phyloP scores from a whole-genome alignment of 441 rosid species.

The Flueggea neowawraea region DNA sequence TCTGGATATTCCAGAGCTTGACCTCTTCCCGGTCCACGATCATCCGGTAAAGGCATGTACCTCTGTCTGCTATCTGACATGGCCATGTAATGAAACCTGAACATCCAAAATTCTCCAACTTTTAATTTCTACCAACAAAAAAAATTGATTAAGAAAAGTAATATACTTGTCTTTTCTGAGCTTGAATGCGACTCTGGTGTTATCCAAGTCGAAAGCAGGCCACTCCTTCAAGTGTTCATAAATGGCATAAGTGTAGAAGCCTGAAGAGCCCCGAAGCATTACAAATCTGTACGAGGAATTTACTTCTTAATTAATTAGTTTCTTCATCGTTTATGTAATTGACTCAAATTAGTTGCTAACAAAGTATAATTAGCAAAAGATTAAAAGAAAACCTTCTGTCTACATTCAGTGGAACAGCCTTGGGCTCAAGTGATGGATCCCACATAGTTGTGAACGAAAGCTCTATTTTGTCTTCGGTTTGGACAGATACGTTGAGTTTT shows the following conservation, averaged over 20 bases:
- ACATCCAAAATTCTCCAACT: too few relatives aligned
- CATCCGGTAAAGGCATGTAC: constrained; percentile 82
- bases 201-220: constrained; percentile 66
- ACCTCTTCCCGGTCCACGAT: constrained; percentile 58
- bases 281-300: constrained; percentile 42
- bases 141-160: neutral
- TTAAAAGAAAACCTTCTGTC: constrained; percentile 53
- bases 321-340: neutral
- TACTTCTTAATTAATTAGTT: neutral
- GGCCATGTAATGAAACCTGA: constrained; percentile 85
- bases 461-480: constrained; percentile 64
- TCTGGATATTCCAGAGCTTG: constrained; percentile 62
- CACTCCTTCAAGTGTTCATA: constrained; percentile 58
- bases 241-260: constrained; percentile 69
- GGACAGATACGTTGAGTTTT: constrained; percentile 39
- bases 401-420: constrained; percentile 54
- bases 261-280: constrained; percentile 58
- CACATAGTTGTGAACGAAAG: constrained; percentile 62
- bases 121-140: neutral
- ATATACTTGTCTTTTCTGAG: constrained; percentile 76
- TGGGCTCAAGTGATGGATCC: constrained; percentile 39
- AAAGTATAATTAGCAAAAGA: neutral
- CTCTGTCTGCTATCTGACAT: constrained; percentile 75
- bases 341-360: neutral
- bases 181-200: constrained; percentile 72